A percentile compares a stretch with the other conserved stretches of the same genome.
phyloP scores from a whole-genome alignment of 257 asterid species.

The Solanum lycopersicoides region DNA sequence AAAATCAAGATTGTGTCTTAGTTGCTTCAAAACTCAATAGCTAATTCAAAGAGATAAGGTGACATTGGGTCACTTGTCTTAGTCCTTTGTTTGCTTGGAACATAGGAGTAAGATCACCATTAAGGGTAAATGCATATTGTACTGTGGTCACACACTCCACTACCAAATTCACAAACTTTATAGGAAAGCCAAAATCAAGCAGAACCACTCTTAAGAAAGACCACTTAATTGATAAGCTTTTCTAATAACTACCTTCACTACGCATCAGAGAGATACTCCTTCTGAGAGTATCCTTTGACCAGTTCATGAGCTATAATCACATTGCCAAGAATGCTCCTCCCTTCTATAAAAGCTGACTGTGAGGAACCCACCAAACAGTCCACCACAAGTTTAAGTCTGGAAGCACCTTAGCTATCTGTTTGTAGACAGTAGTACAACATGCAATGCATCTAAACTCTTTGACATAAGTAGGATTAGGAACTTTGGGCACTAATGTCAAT shows the following conservation, averaged over 20 bases:
- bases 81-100: neutral
- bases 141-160: neutral
- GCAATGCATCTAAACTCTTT: neutral
- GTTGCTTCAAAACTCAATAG: neutral
- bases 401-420: neutral
- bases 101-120: neutral
- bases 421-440: neutral
- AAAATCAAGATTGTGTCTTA: neutral
- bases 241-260: neutral
- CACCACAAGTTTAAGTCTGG: neutral
- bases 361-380: neutral
- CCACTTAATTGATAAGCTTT: neutral
- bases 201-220: neutral
- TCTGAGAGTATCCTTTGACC: neutral
- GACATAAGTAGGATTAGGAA: neutral
- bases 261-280: neutral
- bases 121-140: neutral
- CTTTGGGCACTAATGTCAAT: neutral
- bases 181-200: neutral
- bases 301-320: neutral
- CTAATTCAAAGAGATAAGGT: neutral
- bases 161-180: neutral
- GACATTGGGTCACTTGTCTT: neutral
- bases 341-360: neutral
- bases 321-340: neutral